Evolutionary conservation across 1,139 yeast species (phyloP).

Genomic region (Saccharomyces hybrid): DNA sequence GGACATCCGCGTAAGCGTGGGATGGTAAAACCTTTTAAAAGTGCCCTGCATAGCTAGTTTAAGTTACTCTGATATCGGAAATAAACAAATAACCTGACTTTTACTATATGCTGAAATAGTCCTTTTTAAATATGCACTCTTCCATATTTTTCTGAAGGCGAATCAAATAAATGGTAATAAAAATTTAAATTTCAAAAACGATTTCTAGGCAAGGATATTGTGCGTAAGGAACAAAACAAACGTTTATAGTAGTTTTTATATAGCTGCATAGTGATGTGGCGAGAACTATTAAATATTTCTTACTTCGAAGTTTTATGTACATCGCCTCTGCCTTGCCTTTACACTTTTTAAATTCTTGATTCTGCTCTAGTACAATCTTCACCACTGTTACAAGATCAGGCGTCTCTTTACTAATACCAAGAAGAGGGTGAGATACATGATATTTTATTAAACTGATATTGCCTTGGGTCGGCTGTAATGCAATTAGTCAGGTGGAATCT

Average conservation of each 20-base stretch:
- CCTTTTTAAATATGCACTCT: not conserved
- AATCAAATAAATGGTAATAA: not conserved
- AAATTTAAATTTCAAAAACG: not conserved
- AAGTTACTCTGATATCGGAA: not conserved
- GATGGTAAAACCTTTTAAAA: not conserved
- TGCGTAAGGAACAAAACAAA: not conserved
- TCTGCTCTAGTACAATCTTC: not conserved
- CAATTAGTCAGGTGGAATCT: not conserved
- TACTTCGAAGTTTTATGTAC: not conserved
- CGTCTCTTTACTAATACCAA: not conserved
- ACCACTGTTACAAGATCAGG: not conserved
- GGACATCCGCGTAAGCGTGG: conserved; percentile 15
- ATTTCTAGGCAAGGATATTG: not conserved
- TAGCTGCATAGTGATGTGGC: not conserved
- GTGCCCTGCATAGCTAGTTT: not conserved
- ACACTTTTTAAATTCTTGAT: not conserved
- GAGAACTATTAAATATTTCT: not conserved
- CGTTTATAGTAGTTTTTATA: not conserved
- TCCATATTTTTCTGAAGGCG: not conserved
- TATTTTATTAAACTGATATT: not conserved
- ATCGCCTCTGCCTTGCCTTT: not conserved
- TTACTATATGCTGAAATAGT: not conserved
- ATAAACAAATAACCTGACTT: not conserved
- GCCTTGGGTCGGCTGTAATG: not conserved
- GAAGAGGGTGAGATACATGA: not conserved